Conservation (phyloP, 2,329 filamentous ascomycete species). For the Penicillium sp. region DNA sequence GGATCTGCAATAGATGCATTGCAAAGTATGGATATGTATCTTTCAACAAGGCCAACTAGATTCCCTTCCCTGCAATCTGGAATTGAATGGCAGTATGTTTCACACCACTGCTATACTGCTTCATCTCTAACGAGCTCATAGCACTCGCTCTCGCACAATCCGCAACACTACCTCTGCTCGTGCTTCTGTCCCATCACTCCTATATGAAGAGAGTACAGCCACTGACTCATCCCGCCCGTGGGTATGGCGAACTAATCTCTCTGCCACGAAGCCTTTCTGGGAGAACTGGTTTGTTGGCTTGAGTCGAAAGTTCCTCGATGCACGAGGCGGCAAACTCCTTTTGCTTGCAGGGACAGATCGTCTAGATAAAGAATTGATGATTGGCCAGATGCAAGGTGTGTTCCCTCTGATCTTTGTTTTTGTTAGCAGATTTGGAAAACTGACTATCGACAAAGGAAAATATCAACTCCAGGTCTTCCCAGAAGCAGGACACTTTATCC, state of each 20-base stretch:
- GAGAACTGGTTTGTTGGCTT: slow-evolving; percentile 89
- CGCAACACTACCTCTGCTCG: slow-evolving; percentile 81
- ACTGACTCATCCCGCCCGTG: slow-evolving; percentile 56
- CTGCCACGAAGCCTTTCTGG: slow-evolving; percentile 86
- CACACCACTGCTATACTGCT: neutral
- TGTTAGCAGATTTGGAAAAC: neutral
- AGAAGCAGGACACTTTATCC: slow-evolving; percentile 93
- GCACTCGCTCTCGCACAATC: slow-evolving; percentile 79
- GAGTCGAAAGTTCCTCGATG: slow-evolving; percentile 82
- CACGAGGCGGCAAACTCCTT: slow-evolving; percentile 79
- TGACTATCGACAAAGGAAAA: slow-evolving; percentile 58
- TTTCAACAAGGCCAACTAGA: slow-evolving; percentile 74
- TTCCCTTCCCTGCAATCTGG: slow-evolving; percentile 78
- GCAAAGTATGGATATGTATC: slow-evolving; percentile 89
- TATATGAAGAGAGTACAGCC: slow-evolving; percentile 52
- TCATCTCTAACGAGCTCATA: slow-evolving; percentile 20
- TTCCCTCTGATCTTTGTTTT: slow-evolving; percentile 2
- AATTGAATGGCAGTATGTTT: slow-evolving; percentile 81
- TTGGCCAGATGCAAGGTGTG: slow-evolving; percentile 93
- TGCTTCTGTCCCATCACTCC: slow-evolving; percentile 80
- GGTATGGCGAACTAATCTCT: slow-evolving; percentile 85
- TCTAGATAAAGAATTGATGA: slow-evolving; percentile 87
- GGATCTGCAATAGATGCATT: slow-evolving; percentile 92
- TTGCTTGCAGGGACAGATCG: slow-evolving; percentile 87
- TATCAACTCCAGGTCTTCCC: slow-evolving; percentile 95